phyloP scores from a whole-genome alignment of 768 basidiomycete species.

The Lactifluus hygrophoroides region DNA sequence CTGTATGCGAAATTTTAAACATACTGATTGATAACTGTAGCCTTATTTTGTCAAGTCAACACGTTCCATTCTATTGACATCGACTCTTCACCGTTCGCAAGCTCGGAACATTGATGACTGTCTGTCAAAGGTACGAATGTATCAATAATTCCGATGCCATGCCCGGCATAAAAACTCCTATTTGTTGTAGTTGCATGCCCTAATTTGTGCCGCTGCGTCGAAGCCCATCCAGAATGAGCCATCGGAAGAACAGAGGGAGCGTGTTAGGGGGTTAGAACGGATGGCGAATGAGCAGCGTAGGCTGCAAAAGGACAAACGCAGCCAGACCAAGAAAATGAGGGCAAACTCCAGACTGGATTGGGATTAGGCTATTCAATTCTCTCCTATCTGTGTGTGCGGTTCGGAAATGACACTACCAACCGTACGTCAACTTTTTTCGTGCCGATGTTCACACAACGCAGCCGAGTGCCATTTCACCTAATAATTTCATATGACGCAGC shows the following conservation, averaged over 20 bases:
- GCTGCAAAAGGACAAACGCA: slow-evolving; percentile 44
- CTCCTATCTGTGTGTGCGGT: background rate
- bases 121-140: slow-evolving; percentile 44
- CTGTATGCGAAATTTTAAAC: background rate
- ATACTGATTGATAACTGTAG: slow-evolving; percentile 29
- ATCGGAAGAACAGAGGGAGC: slow-evolving; percentile 46
- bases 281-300: slow-evolving; percentile 41
- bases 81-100: slow-evolving; percentile 66
- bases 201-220: slow-evolving; percentile 42
- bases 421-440: background rate
- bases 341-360: slow-evolving; percentile 22
- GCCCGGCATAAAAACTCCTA: background rate
- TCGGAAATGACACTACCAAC: background rate
- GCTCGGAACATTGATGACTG: slow-evolving; percentile 68
- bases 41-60: slow-evolving; percentile 61
- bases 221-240: slow-evolving; percentile 43
- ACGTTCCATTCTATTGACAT: slow-evolving; percentile 59
- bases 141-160: slow-evolving; percentile 22
- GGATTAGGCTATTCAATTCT: slow-evolving; percentile 1
- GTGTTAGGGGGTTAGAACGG: slow-evolving; percentile 38
- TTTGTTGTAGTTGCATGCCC: slow-evolving; percentile 39
- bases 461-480: background rate
- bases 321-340: slow-evolving; percentile 37
- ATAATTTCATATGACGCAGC: background rate
- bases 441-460: background rate